phyloP scores from a whole-genome alignment of 441 rosid genomes.

The Populus hybrid region DNA sequence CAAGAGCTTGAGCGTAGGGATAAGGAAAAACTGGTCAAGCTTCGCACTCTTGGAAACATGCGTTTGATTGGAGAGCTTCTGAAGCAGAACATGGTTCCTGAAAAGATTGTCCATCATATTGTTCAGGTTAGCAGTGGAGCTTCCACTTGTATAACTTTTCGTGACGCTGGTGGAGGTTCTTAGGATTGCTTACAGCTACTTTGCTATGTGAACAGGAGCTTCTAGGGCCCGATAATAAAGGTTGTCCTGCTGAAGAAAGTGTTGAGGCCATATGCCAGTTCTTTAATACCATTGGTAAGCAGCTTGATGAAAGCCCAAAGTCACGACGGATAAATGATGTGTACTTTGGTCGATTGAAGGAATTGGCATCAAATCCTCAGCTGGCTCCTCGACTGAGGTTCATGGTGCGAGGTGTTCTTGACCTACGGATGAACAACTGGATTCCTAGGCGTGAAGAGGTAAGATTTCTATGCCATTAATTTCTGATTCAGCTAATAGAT shows the following conservation, averaged over 20 bases:
- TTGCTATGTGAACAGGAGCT: slow-evolving; percentile 55
- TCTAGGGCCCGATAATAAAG: slow-evolving; percentile 52
- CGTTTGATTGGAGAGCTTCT: slow-evolving; percentile 89
- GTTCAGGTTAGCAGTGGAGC: slow-evolving; percentile 44
- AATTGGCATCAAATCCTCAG: slow-evolving; percentile 53
- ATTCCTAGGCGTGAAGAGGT: slow-evolving; percentile 97
- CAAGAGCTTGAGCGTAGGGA: slow-evolving; percentile 79
- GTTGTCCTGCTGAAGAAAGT: slow-evolving; percentile 77
- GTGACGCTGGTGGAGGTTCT: neutral
- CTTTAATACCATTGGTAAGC: slow-evolving; percentile 78
- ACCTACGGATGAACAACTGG: slow-evolving; percentile 72
- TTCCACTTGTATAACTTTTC: neutral
- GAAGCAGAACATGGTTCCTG: slow-evolving; percentile 94
- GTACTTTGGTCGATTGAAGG: slow-evolving; percentile 63
- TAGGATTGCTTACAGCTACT: slow-evolving; percentile 9
- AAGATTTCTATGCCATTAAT: neutral
- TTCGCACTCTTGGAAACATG: slow-evolving; percentile 81
- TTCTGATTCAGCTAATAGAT: neutral
- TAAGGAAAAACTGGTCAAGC: slow-evolving; percentile 68
- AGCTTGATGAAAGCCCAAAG: slow-evolving; percentile 68
- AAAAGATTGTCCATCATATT: slow-evolving; percentile 78
- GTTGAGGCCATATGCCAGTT: slow-evolving; percentile 90
- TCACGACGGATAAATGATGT: slow-evolving; percentile 64
- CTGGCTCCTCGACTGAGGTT: slow-evolving; percentile 70
- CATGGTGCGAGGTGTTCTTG: slow-evolving; percentile 75